Percentiles rank a stretch among this genome's conserved stretches.
Conservation (phyloP, 164 flowering plant species). For the Nymphaea colorata region DNA sequence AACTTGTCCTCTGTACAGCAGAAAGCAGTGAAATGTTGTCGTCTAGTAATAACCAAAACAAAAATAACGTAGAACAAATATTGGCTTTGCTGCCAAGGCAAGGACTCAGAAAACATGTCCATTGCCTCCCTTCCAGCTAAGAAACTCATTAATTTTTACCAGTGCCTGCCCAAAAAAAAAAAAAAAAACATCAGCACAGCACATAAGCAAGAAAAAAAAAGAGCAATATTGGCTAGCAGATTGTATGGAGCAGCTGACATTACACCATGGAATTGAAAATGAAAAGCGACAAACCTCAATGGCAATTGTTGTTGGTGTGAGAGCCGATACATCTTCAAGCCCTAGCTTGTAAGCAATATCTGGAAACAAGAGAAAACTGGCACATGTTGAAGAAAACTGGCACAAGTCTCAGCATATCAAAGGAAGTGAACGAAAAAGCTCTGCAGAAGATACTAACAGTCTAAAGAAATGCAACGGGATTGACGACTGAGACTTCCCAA, state of each 20-base stretch:
- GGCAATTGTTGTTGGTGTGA: slow-evolving; percentile 69
- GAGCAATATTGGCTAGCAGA: neutral
- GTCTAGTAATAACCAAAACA: neutral
- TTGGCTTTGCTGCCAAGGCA: neutral
- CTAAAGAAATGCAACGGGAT: too few species aligned
- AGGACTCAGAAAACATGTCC: neutral
- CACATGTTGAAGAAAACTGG: neutral
- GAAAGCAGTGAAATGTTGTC: neutral
- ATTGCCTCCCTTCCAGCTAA: neutral
- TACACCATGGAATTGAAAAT: neutral
- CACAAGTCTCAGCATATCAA: neutral
- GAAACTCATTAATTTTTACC: slow-evolving; percentile 3
- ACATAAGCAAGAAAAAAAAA: neutral
- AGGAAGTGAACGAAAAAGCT: neutral
- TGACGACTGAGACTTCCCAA: too few species aligned
- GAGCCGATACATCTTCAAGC: slow-evolving; percentile 34
- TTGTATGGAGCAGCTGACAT: too few species aligned
- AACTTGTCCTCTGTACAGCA: neutral
- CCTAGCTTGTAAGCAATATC: slow-evolving; percentile 72
- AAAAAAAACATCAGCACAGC: too few species aligned
- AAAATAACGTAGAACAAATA: neutral
- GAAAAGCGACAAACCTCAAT: slow-evolving; percentile 28
- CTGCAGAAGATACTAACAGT: neutral
- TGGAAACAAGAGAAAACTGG: slow-evolving; percentile 13
- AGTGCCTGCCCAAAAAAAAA: slow-evolving; percentile 7